Percentiles rank a stretch among this genome's conserved stretches.
Evolutionary conservation across 78 protist species (phyloP).

Genomic region (Guillardia theta): DNA sequence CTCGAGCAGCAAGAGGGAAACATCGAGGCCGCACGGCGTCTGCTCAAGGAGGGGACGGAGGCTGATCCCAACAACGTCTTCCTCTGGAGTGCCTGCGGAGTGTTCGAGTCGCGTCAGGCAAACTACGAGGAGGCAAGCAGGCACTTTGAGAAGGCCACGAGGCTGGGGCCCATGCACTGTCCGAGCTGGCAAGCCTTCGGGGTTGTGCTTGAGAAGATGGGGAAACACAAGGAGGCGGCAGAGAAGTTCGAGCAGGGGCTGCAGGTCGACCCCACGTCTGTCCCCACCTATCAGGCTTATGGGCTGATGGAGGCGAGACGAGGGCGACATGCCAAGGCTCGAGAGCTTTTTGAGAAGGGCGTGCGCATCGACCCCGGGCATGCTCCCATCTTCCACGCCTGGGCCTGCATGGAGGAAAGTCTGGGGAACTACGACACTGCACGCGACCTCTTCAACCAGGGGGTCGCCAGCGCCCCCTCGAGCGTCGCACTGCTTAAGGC

Average conservation of each 20-base stretch:
- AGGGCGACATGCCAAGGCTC: not conserved
- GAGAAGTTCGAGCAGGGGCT: not conserved
- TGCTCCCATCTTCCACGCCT: constrained; percentile 28
- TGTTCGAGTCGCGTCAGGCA: not conserved
- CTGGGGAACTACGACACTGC: not conserved
- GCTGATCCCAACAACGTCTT: not conserved
- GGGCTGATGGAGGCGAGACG: constrained; percentile 24
- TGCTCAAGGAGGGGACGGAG: not conserved
- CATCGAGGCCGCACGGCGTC: not conserved
- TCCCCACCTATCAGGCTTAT: not conserved
- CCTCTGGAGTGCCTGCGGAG: constrained; percentile 26
- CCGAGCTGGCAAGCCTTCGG: constrained; percentile 28
- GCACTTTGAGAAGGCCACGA: not conserved
- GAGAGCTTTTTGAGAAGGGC: not conserved
- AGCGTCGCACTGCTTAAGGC: not conserved
- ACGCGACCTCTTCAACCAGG: constrained; percentile 14
- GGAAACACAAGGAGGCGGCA: not conserved
- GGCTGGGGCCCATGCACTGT: not conserved
- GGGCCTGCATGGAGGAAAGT: constrained; percentile 14
- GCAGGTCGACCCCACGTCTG: not conserved
- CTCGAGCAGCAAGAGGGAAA: constrained; percentile 20
- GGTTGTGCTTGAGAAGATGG: not conserved
- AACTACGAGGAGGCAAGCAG: not conserved
- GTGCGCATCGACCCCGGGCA: constrained; percentile 5
- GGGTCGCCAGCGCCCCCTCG: not conserved